Evolutionary conservation across 768 basidiomycete genomes (phyloP).

Genomic region (Termitomyces titanicus): DNA sequence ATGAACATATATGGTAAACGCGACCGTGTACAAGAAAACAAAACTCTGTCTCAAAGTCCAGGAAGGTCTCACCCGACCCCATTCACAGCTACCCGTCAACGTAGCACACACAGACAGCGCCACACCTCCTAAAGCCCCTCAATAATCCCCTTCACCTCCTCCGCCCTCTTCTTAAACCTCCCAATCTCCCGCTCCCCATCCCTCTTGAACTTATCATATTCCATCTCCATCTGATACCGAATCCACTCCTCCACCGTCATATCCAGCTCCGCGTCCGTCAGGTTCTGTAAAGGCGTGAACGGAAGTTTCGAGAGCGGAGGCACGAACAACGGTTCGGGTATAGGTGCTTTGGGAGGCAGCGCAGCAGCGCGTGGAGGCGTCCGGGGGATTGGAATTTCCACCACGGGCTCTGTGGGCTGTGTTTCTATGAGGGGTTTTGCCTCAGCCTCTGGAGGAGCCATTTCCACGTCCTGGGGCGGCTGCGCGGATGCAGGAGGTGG

Average conservation of each 20-base stretch:
- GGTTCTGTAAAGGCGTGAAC: slow-evolving; percentile 35
- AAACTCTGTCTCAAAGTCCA: not conserved
- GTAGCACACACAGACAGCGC: not conserved
- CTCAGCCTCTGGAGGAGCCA: slow-evolving; percentile 20
- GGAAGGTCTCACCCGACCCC: not conserved
- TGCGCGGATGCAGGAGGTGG: not conserved
- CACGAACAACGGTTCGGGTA: slow-evolving; percentile 12
- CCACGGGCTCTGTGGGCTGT: not conserved
- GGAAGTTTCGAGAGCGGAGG: slow-evolving; percentile 45
- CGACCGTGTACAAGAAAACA: not conserved
- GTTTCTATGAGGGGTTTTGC: not conserved
- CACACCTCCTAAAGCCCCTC: slow-evolving; percentile 25
- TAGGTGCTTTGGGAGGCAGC: slow-evolving; percentile 7
- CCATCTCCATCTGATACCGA: slow-evolving; percentile 65
- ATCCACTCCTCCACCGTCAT: slow-evolving; percentile 89
- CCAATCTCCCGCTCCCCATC: slow-evolving; percentile 43
- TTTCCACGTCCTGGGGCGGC: slow-evolving; percentile 24
- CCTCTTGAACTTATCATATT: slow-evolving; percentile 53
- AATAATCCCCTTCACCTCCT: slow-evolving; percentile 37
- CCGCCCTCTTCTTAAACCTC: slow-evolving; percentile 37
- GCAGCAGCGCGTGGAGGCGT: slow-evolving; percentile 12
- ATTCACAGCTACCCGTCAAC: too few species aligned
- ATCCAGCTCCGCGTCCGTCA: slow-evolving; percentile 63
- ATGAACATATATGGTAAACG: not conserved
- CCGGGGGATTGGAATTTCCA: too few species aligned